Conservation (phyloP, 495 filamentous ascomycete species). For the Jackrogersella minutella region DNA sequence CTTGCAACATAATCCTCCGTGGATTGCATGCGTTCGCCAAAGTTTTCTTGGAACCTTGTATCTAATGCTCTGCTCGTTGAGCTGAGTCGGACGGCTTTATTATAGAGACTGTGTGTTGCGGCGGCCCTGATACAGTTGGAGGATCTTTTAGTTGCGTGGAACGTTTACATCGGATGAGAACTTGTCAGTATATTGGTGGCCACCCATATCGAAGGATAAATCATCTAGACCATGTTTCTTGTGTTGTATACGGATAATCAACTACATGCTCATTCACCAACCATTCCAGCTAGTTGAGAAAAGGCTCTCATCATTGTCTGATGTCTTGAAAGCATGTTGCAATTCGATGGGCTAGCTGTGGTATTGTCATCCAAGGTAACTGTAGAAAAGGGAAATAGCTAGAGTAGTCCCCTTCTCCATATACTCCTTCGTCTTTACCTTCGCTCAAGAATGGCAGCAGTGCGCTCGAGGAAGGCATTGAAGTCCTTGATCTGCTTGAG, state of each 20-base stretch:
- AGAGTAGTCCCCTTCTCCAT: neutral
- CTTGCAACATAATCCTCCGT: no score
- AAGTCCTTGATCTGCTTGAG: constrained; percentile 63
- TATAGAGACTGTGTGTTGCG: neutral
- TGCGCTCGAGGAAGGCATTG: constrained; percentile 64
- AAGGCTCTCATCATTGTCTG: neutral
- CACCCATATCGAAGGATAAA: no score
- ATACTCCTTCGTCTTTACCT: constrained; percentile 22
- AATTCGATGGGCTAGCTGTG: neutral
- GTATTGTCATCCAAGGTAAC: neutral
- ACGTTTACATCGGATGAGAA: neutral
- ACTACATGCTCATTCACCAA: neutral
- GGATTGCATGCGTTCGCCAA: no score
- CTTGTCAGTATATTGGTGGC: neutral
- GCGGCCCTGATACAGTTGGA: neutral
- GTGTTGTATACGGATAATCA: no score
- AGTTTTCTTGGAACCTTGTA: no score
- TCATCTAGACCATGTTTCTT: no score
- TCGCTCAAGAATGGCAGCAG: constrained; percentile 58
- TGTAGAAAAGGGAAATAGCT: neutral
- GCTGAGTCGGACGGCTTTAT: neutral
- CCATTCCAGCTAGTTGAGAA: neutral
- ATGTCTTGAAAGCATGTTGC: neutral
- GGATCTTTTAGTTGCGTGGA: neutral
- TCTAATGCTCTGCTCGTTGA: no score